Evolutionary conservation across 495 filamentous ascomycete species (phyloP).

Genomic region (Penicillium steckii): DNA sequence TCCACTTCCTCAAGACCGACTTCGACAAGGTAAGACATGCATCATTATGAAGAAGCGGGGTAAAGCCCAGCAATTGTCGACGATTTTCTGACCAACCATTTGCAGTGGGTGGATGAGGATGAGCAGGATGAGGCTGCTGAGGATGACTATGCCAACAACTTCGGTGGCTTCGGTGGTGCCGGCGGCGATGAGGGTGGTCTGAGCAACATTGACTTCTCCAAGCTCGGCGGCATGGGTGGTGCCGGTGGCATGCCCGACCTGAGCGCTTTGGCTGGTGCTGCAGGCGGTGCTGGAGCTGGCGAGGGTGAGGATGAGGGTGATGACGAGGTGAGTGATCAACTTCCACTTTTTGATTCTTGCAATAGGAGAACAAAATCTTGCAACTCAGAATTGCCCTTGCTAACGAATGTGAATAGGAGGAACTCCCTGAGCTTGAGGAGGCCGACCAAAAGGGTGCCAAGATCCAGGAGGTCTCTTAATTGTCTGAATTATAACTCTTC

Average conservation of each 20-base stretch:
- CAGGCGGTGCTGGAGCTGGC: slow-evolving; percentile 49
- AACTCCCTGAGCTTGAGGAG: slow-evolving; percentile 61
- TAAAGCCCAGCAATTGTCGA: not conserved
- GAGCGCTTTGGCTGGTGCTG: slow-evolving; percentile 46
- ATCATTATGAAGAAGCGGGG: not conserved
- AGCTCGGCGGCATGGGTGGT: slow-evolving; percentile 66
- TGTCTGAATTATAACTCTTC: slow-evolving; percentile 1
- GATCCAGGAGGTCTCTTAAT: slow-evolving; percentile 59
- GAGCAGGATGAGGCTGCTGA: slow-evolving; percentile 89
- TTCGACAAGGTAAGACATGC: slow-evolving; percentile 78
- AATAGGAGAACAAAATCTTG: not conserved
- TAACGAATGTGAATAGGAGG: slow-evolving; percentile 48
- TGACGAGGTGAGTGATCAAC: slow-evolving; percentile 45
- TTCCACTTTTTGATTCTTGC: slow-evolving; percentile 3
- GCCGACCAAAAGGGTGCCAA: slow-evolving; percentile 45
- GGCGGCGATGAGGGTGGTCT: slow-evolving; percentile 61
- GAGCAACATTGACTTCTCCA: slow-evolving; percentile 78
- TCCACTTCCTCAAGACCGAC: slow-evolving; percentile 97
- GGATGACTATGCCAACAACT: slow-evolving; percentile 70
- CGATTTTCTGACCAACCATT: slow-evolving; percentile 16
- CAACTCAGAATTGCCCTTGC: not conserved
- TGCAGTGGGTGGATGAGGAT: slow-evolving; percentile 97
- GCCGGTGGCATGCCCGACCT: slow-evolving; percentile 41
- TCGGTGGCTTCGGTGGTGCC: slow-evolving; percentile 67
- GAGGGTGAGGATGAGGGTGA: slow-evolving; percentile 65